These are phyloP conservation scores for Trichoderma pleuroti DNA, from an alignment of 2,329 filamentous ascomycete species.

Conservation along the genomic window DNA sequence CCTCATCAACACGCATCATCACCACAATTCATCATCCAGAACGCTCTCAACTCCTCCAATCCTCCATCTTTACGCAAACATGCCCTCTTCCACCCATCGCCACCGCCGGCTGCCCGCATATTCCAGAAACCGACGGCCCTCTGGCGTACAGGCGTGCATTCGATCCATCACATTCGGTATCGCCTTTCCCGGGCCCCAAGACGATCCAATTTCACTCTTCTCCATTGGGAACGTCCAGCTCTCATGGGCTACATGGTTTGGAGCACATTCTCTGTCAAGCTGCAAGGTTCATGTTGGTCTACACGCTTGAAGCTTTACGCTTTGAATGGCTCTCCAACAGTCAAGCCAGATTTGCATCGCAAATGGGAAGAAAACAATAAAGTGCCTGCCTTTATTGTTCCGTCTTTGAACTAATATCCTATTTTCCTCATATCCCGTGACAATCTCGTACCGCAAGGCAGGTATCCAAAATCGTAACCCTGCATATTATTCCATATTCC, in stretches of 20 bases:
- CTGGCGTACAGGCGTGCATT: background rate
- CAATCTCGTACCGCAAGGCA: background rate
- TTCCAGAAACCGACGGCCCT: background rate
- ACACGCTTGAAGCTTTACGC: background rate
- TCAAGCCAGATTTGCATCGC: background rate
- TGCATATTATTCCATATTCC: background rate
- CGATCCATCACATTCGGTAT: background rate
- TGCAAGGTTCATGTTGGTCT: background rate
- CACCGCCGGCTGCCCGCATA: background rate
- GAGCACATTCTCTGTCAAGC: background rate
- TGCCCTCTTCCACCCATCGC: background rate
- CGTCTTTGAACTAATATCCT: background rate
- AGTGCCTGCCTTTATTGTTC: background rate
- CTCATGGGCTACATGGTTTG: background rate
- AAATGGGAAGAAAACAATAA: background rate
- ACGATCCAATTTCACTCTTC: background rate
- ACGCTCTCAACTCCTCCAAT: background rate
- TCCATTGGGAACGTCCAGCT: background rate
- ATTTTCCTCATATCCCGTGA: background rate
- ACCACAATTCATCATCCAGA: background rate
- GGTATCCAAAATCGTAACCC: background rate
- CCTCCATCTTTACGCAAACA: background rate
- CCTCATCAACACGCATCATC: background rate
- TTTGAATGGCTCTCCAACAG: background rate
- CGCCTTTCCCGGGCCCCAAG: background rate